A percentile compares a stretch with the other conserved stretches of the same genome.
These are phyloP conservation scores for Cyberlindnera euphorbiae DNA, from an alignment of 805 yeast species.

Conservation along the genomic window DNA sequence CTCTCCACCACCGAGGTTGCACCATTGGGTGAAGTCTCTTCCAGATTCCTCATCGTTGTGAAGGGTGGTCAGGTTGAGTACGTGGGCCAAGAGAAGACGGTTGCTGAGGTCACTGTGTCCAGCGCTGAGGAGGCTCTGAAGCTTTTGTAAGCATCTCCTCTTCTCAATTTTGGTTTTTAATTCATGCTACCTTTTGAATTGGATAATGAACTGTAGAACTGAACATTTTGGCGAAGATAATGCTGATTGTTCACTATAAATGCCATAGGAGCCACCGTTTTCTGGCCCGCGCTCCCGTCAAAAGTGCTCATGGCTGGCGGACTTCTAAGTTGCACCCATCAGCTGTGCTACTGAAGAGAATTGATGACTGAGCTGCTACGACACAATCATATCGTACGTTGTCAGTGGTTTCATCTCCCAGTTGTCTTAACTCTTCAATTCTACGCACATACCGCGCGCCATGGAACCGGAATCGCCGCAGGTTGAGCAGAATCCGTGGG, in stretches of 20 bases:
- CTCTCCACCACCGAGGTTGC: conserved; percentile 50
- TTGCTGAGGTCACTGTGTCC: conserved; percentile 33
- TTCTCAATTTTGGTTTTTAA: background rate
- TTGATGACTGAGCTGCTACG: too few relatives aligned
- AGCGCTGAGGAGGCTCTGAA: conserved; percentile 31
- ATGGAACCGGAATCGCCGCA: conserved; percentile 1
- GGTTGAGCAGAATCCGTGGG: conserved; percentile 25
- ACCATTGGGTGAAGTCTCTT: conserved; percentile 40
- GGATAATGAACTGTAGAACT: too few relatives aligned
- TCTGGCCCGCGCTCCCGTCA: too few relatives aligned
- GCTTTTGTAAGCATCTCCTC: too few relatives aligned
- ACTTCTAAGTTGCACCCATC: too few relatives aligned
- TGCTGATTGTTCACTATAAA: background rate
- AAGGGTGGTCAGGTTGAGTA: conserved; percentile 48
- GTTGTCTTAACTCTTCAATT: background rate
- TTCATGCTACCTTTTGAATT: background rate
- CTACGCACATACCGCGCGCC: background rate
- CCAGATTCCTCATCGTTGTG: conserved; percentile 67
- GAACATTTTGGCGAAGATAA: too few relatives aligned
- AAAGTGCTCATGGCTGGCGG: too few relatives aligned
- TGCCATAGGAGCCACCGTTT: too few relatives aligned
- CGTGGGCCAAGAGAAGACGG: conserved; percentile 33
- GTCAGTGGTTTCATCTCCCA: background rate
- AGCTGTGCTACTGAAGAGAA: too few relatives aligned
- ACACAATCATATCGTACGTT: too few relatives aligned